Base-by-base conservation (phyloP, 345 rosid species). In the Anacardium occidentale region DNA sequence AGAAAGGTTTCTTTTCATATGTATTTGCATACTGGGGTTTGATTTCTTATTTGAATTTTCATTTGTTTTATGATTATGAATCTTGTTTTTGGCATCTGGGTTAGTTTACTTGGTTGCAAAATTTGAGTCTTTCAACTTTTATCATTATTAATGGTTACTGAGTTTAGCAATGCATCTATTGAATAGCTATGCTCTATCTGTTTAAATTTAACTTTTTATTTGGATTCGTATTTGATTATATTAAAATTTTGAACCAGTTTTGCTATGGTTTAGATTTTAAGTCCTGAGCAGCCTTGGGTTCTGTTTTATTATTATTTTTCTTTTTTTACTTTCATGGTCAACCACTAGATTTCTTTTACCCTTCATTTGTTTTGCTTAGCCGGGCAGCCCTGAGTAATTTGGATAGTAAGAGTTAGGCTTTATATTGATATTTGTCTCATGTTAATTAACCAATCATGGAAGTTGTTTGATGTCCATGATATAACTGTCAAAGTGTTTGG, bases 1-100 rank as follows among this genome's bases (percentile, higher is more conserved):
- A 71, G 79, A 76, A 86, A 89, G 93, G 93, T 89, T 64, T 10
- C 60, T 50, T 22, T 57, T 37, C 25, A 50, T 52, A 62, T 47
- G 42, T 67, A 3, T 15, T 3, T 61, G 7, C 25, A 15, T 9
- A 32, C 51, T 53, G 51, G 63, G 62, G 57, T 45, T 48, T 58
- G 21, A 37, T 59, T 57, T 40, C 45, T 71, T 25, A 8, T 64
- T 55, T 66, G 65, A 68, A 50, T 55, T 69, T 18, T 25, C 25
- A 17, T 66, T 62, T 64, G 21, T 29, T 25, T 48, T 42, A 37
- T 45, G 24, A 37, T 32, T 51, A 45, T 51, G 60, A 62, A 62
- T 71, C 68, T 8, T 50, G 74, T 9, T 70, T 12, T 17, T 69
- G 17, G 3, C 45, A 34, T 70, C 25, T 70, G 42, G 53, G 15